Base-by-base conservation (phyloP, 495 filamentous ascomycete genomes). In the Podospora pseudoanserina region DNA sequence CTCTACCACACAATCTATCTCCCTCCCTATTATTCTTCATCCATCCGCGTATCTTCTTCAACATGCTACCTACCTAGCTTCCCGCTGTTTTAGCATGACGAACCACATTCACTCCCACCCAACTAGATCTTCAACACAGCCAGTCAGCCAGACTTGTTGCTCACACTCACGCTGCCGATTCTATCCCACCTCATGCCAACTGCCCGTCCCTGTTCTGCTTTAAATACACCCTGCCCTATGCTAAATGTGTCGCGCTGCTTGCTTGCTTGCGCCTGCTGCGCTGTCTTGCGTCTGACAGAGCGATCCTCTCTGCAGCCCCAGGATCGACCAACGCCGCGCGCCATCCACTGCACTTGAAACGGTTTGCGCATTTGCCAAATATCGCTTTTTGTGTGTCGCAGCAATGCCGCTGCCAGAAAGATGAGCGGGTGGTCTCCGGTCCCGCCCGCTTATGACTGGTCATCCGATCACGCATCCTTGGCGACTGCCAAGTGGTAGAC, bases 281-380 rank as follows among this genome's bases (percentile, higher is more conserved):
- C 39, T 49, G 39, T 49, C 39, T 49, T 49, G 39, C 39, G 1
- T 39, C 23, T 39, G 11, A 39, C 34, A 27, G 27, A 60, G 58
- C 58, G 58, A 60, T 28, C n/a, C 58, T 61, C 1, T 61, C 59
- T 61, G 59, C 23, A 61, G 30, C 59, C 59, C 59, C 16, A 32
- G 5, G 39, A 49, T 49, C 39, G 39, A 23, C 39, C 39, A 49
- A 16, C 39, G 39, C 13, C 39, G 39, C 39, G 13, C 13, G 39
- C 30, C 30, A 16, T 49, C 39, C 30, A 49, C 7, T 5, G 55
- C 55, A 58, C 26, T 19, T 20, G 34, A 63, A 39, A 28, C 9
- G 61, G 30, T 23, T 63, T 16, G 28, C 18, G 30, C 28, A 63
- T 63, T 63, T 63, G 61, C 30, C 61, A 49, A 63, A 63, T 63